These are phyloP conservation scores for Salicornia ramosissima DNA, from an alignment of 148 eudicot genomes.

Conservation along the genomic window DNA sequence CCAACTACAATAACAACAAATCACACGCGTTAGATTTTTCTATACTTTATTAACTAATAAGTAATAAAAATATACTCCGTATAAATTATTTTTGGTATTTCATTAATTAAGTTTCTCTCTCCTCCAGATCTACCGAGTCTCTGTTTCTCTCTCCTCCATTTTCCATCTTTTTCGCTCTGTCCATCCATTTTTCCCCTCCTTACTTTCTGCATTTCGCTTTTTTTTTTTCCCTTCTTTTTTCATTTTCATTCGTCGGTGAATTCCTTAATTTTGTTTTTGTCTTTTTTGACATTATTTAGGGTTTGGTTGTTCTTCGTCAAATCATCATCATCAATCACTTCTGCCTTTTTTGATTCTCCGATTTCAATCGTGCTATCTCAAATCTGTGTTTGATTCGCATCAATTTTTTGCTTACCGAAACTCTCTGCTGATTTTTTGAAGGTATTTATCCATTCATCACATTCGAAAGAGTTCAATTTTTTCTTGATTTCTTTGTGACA, in stretches of 20 bases:
- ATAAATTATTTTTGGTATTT: no score
- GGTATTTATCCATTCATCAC: no score
- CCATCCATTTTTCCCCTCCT: background rate
- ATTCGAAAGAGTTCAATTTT: background rate
- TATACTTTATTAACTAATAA: background rate
- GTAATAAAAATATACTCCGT: background rate
- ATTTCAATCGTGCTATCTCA: background rate
- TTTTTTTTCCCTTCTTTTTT: background rate
- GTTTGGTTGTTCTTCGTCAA: background rate
- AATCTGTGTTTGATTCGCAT: constrained; percentile 8
- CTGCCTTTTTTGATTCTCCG: background rate
- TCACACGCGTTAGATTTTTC: constrained; percentile 4
- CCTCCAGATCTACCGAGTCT: constrained; percentile 25
- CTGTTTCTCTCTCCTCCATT: constrained; percentile 13
- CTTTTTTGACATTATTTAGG: background rate
- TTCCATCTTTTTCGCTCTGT: constrained; percentile 16
- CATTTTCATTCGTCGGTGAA: constrained; percentile 13
- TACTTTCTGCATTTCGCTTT: background rate
- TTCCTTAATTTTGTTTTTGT: background rate
- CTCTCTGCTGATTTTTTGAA: constrained; percentile 7
- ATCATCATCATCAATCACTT: background rate
- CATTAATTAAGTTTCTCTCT: no score
- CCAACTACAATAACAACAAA: background rate
- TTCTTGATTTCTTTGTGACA: background rate
- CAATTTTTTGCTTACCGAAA: background rate